Conservation (phyloP, 257 asterid genomes). For the Verbascum thapsus region DNA sequence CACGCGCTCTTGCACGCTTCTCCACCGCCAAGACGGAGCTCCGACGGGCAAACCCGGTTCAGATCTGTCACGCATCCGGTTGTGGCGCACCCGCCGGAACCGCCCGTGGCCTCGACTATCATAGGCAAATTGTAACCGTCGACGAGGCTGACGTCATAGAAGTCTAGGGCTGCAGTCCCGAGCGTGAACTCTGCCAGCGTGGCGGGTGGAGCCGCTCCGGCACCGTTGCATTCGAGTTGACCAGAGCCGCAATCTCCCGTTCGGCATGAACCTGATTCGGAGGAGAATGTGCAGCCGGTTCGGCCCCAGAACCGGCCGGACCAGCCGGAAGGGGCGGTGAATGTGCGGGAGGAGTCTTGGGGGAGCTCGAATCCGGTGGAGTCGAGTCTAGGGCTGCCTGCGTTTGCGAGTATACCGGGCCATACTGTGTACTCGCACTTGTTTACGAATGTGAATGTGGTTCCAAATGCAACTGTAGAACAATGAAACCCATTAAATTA, state of each 20-base stretch:
- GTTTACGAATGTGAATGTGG: constrained; percentile 88
- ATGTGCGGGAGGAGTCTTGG: constrained; percentile 54
- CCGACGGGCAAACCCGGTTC: constrained; percentile 84
- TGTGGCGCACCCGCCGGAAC: constrained; percentile 87
- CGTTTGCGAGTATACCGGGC: constrained; percentile 92
- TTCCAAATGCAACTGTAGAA: constrained; percentile 58
- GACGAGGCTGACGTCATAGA: constrained; percentile 90
- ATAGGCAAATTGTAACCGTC: constrained; percentile 90
- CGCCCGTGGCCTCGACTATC: constrained; percentile 81
- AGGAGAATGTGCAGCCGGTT: constrained; percentile 73
- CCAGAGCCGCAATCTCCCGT: constrained; percentile 96
- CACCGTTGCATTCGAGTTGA: constrained; percentile 69
- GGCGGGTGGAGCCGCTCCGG: constrained; percentile 95
- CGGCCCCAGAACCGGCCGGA: constrained; percentile 96
- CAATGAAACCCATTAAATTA: neutral
- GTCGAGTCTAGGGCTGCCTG: constrained; percentile 74
- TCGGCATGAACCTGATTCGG: constrained; percentile 59
- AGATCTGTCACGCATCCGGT: constrained; percentile 96
- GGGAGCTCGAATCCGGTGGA: constrained; percentile 90
- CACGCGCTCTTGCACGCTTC: constrained; percentile 92
- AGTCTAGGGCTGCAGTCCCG: constrained; percentile 71
- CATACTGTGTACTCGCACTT: constrained; percentile 81
- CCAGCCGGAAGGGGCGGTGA: constrained; percentile 89
- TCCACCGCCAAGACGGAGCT: constrained; percentile 65
- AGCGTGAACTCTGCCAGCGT: constrained; percentile 90